Evolutionary conservation across 2,329 filamentous ascomycete genomes (phyloP), one percentile per base, ranked within the genome.

Genomic region (Ustulina deusta): DNA sequence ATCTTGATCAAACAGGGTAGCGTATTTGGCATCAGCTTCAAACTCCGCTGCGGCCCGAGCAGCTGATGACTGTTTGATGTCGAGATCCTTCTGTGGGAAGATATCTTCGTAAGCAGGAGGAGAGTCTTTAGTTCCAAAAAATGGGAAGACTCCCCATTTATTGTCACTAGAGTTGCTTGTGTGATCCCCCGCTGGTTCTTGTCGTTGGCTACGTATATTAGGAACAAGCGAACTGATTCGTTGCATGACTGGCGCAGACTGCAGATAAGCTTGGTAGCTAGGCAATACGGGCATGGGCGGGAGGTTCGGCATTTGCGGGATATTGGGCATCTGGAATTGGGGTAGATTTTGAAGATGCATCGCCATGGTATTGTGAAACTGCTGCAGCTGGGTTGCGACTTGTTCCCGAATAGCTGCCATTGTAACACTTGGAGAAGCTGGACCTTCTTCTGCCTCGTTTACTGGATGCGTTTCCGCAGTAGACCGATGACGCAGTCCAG

Each of bases 41-140:
- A 83, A 84, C 32, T 91, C 89, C 15, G 83, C 85, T 1, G 86
- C 85, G 2, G 89, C 89, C 61, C 83, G 83, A 9, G 84, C 83
- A 1, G 86, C 87, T n/a, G 87, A 86, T 20, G 84, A 81, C 73
- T 87, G 84, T 78, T 91, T 90, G 27, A 79, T 80, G 63, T 90
- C 86, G 17, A 84, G 70, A 51, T 84, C 82, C 61, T 83, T 79
- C 46, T 82, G 81, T 1, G 91, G 92, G 77, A 89, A 96, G 32
- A 96, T 87, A 55, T 94, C 93, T 61, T 94, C 90, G 71, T 96
- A 96, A 0, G 93, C 87, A 10, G 93, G 93, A 9, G 92, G 92
- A 3, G 84, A 81, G 10, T 87, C 79, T 44, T 80, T 81, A 22
- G 80, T 82, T 32, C 75, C 72, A 59, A 85, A 83, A 42, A 84